Evolutionary conservation across 1,139 yeast species (phyloP), one percentile per base, ranked within the genome.

Genomic region (Candida tunisiensis): DNA sequence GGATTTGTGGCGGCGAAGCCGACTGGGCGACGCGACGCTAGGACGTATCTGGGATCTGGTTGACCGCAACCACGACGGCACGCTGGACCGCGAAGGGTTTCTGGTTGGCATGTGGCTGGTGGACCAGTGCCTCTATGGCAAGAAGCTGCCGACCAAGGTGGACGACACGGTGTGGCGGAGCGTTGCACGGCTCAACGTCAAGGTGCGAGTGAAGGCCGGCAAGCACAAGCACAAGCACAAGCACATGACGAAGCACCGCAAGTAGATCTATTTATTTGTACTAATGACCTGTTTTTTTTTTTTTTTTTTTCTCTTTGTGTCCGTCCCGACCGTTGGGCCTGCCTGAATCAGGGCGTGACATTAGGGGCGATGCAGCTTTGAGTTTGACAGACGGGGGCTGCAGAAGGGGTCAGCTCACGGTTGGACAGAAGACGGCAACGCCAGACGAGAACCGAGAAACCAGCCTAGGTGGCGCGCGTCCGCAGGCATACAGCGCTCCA

Each of bases 71-170:
- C 57, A 58, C 26, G 92, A 79, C 47, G 92, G 93, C 0, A 69
- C 82, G 1, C 55, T 85, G 29, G 79, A 75, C 41, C 68, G 79
- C 34, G 74, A 71, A 25, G 85, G 85, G 36, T 88, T 88, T 42
- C 55, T 85, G 22, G 91, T 83, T 9, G 98, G 94, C 0, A 82
- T 78, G 80, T 85, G 96, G 96, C 53, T 82, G 6, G 88, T 85
- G 1, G 96, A 85, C 49, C 96, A 85, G 49, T 79, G 93, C 44
- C 58, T 85, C n/a, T 88, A 85, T 45, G 96, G 96, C 0, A 61
- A 93, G 21, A 88, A 88, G 48, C 56, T 88, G 28, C 95, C 96
- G 0, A 64, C 67, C 37, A 54, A 53, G 65, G 61, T 39, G 12
- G 49, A 46, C 15, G 44, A 45, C 16, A 45, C 42, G 9, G 44